A percentile compares a stretch with the other conserved stretches of the same genome.
Evolutionary conservation across 805 yeast genomes (phyloP).

Genomic region (Metschnikowia gelsemii): DNA sequence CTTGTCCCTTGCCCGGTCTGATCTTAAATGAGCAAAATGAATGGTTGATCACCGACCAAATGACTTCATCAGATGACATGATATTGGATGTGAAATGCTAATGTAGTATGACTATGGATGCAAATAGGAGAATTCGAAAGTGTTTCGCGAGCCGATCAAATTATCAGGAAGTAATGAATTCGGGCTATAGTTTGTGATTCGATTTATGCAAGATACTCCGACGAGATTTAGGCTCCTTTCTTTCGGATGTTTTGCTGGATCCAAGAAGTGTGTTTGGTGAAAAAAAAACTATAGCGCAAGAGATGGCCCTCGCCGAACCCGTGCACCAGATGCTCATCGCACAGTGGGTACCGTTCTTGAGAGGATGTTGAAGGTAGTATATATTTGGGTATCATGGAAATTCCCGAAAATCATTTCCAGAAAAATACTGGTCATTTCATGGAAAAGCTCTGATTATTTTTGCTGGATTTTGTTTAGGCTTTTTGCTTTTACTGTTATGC

Average conservation of each 20-base stretch:
- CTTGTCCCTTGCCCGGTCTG: conserved; percentile 84
- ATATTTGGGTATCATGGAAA: too few species aligned
- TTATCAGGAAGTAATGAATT: not conserved
- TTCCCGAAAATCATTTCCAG: too few species aligned
- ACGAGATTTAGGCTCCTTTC: not conserved
- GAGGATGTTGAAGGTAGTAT: not conserved
- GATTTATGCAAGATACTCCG: not conserved
- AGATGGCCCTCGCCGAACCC: conserved; percentile 13
- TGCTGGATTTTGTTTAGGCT: not conserved
- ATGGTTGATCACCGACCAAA: conserved; percentile 96
- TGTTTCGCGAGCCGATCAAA: not conserved
- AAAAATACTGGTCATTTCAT: too few species aligned
- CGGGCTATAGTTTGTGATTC: not conserved
- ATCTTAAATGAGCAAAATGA: conserved; percentile 94
- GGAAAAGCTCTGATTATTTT: too few species aligned
- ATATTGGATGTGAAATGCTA: conserved; percentile 4
- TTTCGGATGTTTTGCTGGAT: not conserved
- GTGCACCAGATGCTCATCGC: conserved; percentile 16
- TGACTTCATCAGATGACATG: conserved; percentile 70
- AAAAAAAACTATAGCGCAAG: conserved; percentile 7
- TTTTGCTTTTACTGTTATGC: not conserved
- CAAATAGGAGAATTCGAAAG: conserved; percentile 1
- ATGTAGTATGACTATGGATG: not conserved
- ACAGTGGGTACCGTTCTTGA: not conserved
- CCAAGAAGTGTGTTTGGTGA: not conserved